phyloP scores from a whole-genome alignment of 345 rosid species.

The Toxicodendron radicans region DNA sequence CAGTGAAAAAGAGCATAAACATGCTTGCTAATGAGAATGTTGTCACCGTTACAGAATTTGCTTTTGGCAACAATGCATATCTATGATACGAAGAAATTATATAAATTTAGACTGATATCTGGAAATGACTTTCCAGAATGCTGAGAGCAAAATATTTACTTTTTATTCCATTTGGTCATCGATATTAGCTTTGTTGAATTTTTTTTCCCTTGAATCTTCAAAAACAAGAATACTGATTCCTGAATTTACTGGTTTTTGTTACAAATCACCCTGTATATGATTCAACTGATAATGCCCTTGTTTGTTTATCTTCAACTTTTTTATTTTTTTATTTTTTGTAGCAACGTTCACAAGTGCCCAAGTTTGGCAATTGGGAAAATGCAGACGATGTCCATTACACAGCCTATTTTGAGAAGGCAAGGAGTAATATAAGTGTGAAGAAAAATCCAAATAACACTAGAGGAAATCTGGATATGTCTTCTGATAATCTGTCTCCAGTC shows the following conservation, averaged over 20 bases:
- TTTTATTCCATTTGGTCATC: neutral
- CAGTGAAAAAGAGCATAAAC: neutral
- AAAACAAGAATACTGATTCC: neutral
- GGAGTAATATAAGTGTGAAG: conserved; percentile 18
- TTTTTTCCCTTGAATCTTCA: neutral
- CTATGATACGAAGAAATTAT: neutral
- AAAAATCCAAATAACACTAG: conserved; percentile 8
- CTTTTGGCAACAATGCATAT: neutral
- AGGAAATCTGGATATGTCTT: neutral
- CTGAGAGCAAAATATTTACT: neutral
- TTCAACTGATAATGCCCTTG: neutral
- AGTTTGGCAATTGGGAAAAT: conserved; percentile 40
- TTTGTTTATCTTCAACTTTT: neutral
- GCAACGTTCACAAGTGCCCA: conserved; percentile 24
- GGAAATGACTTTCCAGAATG: neutral
- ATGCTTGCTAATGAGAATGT: neutral
- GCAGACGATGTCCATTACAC: conserved; percentile 32
- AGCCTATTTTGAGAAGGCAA: conserved; percentile 31
- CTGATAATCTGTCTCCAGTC: conserved; percentile 4
- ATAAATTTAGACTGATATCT: neutral
- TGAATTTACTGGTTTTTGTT: neutral
- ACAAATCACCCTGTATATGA: neutral
- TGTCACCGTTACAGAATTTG: neutral
- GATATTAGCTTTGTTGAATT: neutral
- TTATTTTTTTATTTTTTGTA: conserved; percentile 2